These are phyloP conservation scores for Trametes maxima DNA, from an alignment of 768 basidiomycete genomes.

Conservation along the genomic window DNA sequence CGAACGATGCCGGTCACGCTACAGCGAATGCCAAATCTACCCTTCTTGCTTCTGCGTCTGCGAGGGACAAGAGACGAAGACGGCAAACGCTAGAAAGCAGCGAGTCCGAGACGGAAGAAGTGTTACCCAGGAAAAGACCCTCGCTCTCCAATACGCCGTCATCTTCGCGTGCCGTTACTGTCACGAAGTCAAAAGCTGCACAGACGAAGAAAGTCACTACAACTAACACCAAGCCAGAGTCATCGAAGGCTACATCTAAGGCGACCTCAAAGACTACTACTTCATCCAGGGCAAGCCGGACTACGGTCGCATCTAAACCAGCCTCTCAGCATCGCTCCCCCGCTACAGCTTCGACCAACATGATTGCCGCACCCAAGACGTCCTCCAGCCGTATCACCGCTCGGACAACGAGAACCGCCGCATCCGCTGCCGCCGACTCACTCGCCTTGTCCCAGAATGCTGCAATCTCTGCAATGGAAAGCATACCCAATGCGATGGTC, in stretches of 20 bases:
- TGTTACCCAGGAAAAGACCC: conserved; percentile 6
- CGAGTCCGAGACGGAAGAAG: conserved; percentile 8
- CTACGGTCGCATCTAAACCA: not conserved
- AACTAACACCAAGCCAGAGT: not conserved
- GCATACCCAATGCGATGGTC: not conserved
- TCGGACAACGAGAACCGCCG: conserved; percentile 8
- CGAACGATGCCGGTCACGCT: not conserved
- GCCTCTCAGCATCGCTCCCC: too few relatives aligned
- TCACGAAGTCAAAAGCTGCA: not conserved
- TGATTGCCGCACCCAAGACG: not conserved
- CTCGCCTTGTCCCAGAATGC: not conserved
- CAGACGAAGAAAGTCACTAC: not conserved
- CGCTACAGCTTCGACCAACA: not conserved
- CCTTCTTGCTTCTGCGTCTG: not conserved
- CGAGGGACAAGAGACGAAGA: conserved; percentile 15
- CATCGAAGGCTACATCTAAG: not conserved
- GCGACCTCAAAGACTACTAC: not conserved
- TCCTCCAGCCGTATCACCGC: not conserved
- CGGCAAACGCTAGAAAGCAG: not conserved
- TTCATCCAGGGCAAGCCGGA: not conserved
- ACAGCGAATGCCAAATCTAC: not conserved
- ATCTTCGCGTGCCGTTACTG: not conserved
- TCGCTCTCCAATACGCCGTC: not conserved
- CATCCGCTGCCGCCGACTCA: conserved; percentile 6
- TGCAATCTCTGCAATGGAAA: not conserved